Conservation (phyloP, 768 basidiomycete genomes). For the Boletus tylopilopsis region DNA sequence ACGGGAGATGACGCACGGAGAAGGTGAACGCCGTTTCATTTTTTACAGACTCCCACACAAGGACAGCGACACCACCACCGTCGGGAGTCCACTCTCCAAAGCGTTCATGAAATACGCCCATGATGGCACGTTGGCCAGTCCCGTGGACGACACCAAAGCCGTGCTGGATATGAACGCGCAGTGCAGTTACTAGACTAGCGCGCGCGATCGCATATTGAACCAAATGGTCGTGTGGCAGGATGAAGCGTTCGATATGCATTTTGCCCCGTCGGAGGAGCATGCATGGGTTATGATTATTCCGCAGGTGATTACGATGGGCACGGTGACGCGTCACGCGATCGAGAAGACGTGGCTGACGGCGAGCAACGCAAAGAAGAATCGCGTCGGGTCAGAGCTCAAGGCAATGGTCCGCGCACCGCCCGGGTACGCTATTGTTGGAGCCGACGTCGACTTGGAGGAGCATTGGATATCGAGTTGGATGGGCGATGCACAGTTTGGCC, state of each 20-base stretch:
- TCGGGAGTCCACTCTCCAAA: slow-evolving; percentile 90
- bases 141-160: slow-evolving; percentile 72
- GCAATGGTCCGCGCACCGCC: slow-evolving; percentile 94
- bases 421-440: slow-evolving; percentile 93
- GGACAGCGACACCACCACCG: slow-evolving; percentile 90
- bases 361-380: slow-evolving; percentile 95
- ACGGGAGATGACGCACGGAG: slow-evolving; percentile 40
- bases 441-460: slow-evolving; percentile 98
- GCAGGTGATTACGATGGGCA: slow-evolving; percentile 97
- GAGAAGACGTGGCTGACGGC: slow-evolving; percentile 99
- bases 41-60: slow-evolving; percentile 97
- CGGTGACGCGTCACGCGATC: slow-evolving; percentile 94
- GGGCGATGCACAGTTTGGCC: slow-evolving; percentile 96
- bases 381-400: slow-evolving; percentile 95
- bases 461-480: slow-evolving; percentile 99
- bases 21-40: slow-evolving; percentile 40
- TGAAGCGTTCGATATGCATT: slow-evolving; percentile 47
- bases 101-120: slow-evolving; percentile 85
- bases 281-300: slow-evolving; percentile 93
- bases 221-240: slow-evolving; percentile 91
- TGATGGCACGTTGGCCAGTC: slow-evolving; percentile 82
- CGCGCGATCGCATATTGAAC: slow-evolving; percentile 84
- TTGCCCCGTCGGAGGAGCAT: slow-evolving; percentile 32
- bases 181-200: slow-evolving; percentile 97
- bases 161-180: slow-evolving; percentile 89